Conservation (phyloP, 2,329 filamentous ascomycete species). For the Fusarium secorum region DNA sequence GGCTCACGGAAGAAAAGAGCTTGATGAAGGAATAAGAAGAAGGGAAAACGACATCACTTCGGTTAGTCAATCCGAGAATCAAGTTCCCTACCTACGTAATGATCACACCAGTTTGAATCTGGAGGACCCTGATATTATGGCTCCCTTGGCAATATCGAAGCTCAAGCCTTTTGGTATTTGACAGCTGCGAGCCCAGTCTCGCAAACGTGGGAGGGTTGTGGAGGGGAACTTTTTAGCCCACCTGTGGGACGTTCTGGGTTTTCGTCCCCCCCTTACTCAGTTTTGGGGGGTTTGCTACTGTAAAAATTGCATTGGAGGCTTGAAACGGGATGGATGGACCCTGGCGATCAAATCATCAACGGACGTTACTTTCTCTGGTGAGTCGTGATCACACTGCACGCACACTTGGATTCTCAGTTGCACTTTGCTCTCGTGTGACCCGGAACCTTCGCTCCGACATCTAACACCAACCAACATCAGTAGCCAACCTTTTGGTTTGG, state of each 20-base stretch:
- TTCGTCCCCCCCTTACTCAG: background rate
- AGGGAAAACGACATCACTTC: background rate
- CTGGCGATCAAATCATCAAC: slow-evolving; percentile 36
- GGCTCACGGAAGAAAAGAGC: background rate
- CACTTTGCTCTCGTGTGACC: background rate
- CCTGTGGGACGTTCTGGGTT: slow-evolving; percentile 13
- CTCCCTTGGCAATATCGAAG: background rate
- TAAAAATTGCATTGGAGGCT: slow-evolving; percentile 2
- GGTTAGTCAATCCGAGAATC: background rate
- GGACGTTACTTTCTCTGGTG: background rate
- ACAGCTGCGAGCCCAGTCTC: background rate
- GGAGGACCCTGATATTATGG: background rate
- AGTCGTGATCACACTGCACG: slow-evolving; percentile 5
- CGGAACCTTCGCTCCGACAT: slow-evolving; percentile 28
- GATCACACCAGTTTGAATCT: background rate
- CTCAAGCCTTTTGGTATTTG: background rate
- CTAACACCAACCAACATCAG: background rate
- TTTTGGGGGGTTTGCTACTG: background rate
- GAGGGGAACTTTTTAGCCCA: slow-evolving; percentile 12
- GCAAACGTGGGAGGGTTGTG: slow-evolving; percentile 1
- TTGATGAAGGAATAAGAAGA: background rate
- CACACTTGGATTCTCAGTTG: background rate
- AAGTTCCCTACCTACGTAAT: background rate
- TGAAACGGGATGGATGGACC: slow-evolving; percentile 29
- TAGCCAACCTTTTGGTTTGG: background rate